Evolutionary conservation across 2,329 filamentous ascomycete genomes (phyloP).

Genomic region (Fusarium clavum): DNA sequence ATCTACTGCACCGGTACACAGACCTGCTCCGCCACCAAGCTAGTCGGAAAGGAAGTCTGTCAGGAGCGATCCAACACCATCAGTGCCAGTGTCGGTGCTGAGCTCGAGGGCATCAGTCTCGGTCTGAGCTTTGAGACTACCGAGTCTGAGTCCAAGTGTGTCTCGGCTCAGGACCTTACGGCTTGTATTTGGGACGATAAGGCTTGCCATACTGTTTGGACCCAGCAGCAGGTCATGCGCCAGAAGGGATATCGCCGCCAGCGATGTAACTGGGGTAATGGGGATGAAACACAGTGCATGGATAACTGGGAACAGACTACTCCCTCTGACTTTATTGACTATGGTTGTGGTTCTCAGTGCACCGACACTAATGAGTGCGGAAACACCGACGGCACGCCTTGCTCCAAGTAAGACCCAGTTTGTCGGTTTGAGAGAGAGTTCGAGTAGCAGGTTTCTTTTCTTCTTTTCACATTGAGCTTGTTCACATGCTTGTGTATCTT

Average conservation of each 20-base stretch:
- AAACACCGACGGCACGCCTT: neutral
- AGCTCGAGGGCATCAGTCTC: neutral
- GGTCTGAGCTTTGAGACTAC: neutral
- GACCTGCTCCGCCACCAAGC: conserved; percentile 4
- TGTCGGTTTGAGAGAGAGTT: accelerated
- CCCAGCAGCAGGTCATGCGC: conserved; percentile 11
- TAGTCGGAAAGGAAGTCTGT: conserved; percentile 8
- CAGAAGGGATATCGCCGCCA: conserved; percentile 18
- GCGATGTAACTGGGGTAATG: conserved; percentile 5
- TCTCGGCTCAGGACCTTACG: conserved; percentile 1
- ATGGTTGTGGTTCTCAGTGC: conserved; percentile 8
- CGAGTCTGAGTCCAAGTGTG: neutral
- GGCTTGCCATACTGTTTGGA: conserved; percentile 24
- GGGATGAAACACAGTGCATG: conserved; percentile 14
- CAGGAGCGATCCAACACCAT: neutral
- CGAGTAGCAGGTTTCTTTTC: too few relatives aligned
- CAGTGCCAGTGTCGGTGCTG: neutral
- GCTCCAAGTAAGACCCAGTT: neutral
- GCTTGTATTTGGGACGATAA: conserved; percentile 11
- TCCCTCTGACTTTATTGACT: conserved; percentile 2
- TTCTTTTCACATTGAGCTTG: too few relatives aligned
- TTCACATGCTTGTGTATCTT: too few relatives aligned
- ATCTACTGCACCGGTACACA: conserved; percentile 16
- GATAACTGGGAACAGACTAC: conserved; percentile 20
- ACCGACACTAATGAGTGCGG: neutral